These are phyloP conservation scores for Linnemannia schmuckeri DNA, from an alignment of 192 early-diverging fungal species.

Conservation along the genomic window DNA sequence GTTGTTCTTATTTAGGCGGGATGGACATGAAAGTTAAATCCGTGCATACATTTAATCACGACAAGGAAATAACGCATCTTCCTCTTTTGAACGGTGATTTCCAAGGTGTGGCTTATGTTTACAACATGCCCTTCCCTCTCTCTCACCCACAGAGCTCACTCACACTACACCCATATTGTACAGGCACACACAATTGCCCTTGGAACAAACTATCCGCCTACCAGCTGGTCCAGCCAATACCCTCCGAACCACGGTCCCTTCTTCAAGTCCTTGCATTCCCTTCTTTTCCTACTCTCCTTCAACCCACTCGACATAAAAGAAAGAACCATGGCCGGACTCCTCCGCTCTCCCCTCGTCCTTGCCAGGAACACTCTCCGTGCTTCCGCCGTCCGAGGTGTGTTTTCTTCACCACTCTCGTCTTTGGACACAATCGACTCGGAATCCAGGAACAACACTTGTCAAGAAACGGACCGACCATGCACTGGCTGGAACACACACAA, in stretches of 20 bases:
- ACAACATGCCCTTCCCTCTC: neutral
- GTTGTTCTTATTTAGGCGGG: neutral
- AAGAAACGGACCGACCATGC: neutral
- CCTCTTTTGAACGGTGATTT: neutral
- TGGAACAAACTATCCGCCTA: too few relatives aligned
- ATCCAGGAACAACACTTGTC: neutral
- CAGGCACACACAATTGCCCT: too few relatives aligned
- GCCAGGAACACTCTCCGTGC: conserved; percentile 44
- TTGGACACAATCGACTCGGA: neutral
- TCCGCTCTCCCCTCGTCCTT: conserved; percentile 45
- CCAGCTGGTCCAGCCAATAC: too few relatives aligned
- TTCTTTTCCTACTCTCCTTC: neutral
- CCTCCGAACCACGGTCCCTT: too few relatives aligned
- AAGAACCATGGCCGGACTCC: conserved; percentile 45
- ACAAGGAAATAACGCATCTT: neutral
- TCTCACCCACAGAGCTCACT: neutral
- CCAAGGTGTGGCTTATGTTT: conserved; percentile 6
- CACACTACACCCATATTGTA: too few relatives aligned
- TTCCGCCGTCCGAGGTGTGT: conserved; percentile 39
- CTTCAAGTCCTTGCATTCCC: neutral
- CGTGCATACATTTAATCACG: neutral
- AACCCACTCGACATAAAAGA: neutral
- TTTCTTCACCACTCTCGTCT: neutral
- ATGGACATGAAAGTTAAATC: neutral
- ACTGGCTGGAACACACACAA: neutral